Conservation (phyloP, 2,329 filamentous ascomycete species). For the Fonsecaea monophora region DNA sequence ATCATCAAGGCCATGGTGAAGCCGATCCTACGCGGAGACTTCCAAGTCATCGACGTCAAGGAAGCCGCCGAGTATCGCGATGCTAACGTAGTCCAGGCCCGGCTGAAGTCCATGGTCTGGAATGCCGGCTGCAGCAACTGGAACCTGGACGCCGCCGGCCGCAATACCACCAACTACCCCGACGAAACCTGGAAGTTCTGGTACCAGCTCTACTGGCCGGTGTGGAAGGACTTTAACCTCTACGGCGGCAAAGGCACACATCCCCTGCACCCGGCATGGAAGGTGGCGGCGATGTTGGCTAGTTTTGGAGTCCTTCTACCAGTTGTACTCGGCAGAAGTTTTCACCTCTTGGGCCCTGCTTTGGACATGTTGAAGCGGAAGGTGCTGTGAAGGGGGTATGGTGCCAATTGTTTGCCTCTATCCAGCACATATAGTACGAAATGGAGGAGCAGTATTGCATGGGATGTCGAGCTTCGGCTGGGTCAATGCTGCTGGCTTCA, state of each 20-base stretch:
- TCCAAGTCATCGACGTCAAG: slow-evolving; percentile 56
- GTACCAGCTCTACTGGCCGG: slow-evolving; percentile 25
- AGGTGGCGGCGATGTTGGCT: slow-evolving; percentile 11
- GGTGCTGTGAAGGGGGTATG: not conserved
- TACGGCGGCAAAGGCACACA: slow-evolving; percentile 16
- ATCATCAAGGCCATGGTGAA: slow-evolving; percentile 62
- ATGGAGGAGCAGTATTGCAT: not conserved
- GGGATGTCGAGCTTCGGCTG: too few species aligned
- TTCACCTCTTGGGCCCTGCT: not conserved
- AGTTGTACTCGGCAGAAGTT: not conserved
- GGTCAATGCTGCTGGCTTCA: not conserved
- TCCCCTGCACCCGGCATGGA: slow-evolving; percentile 18
- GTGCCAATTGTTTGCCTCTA: too few species aligned
- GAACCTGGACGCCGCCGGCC: slow-evolving; percentile 57
- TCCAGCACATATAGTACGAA: not conserved
- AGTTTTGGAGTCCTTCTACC: slow-evolving; percentile 5
- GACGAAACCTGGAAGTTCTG: slow-evolving; percentile 29
- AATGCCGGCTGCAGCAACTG: slow-evolving; percentile 56
- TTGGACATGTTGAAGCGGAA: slow-evolving; percentile 5
- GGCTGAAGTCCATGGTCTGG: slow-evolving; percentile 57
- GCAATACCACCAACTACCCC: slow-evolving; percentile 59
- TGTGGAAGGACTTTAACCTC: slow-evolving; percentile 26
- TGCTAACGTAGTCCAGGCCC: slow-evolving; percentile 55
- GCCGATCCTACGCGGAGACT: slow-evolving; percentile 57
- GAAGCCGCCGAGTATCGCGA: slow-evolving; percentile 55